These are phyloP conservation scores for Tilletia horrida DNA, from an alignment of 1,284 basidiomycete species.

Conservation along the genomic window DNA sequence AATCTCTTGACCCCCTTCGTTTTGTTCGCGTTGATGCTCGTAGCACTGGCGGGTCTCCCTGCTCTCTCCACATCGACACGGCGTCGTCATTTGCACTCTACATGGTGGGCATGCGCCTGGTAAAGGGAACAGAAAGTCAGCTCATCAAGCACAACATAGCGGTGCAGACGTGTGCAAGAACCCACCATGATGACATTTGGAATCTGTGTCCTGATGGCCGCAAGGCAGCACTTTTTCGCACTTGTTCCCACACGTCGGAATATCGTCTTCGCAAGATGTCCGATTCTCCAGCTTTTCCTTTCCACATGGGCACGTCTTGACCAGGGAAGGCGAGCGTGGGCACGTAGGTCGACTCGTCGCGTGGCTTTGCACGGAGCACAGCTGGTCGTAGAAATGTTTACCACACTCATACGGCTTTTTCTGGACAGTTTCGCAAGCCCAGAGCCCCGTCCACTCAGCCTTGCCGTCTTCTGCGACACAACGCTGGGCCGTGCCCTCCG, in stretches of 20 bases:
- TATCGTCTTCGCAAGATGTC: slow-evolving; percentile 40
- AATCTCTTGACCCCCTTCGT: slow-evolving; percentile 37
- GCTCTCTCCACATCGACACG: slow-evolving; percentile 51
- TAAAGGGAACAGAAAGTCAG: neutral
- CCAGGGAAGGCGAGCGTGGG: slow-evolving; percentile 37
- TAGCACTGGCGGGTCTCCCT: slow-evolving; percentile 39
- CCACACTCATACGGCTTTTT: slow-evolving; percentile 43
- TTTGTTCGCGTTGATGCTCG: slow-evolving; percentile 34
- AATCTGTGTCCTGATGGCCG: slow-evolving; percentile 39
- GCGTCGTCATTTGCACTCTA: slow-evolving; percentile 36
- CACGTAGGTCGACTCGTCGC: slow-evolving; percentile 25
- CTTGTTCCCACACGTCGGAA: slow-evolving; percentile 41
- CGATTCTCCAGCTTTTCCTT: slow-evolving; percentile 32
- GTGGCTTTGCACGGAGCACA: slow-evolving; percentile 30
- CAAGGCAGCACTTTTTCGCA: slow-evolving; percentile 39
- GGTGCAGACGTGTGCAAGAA: neutral
- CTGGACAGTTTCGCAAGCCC: slow-evolving; percentile 38
- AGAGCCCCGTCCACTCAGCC: slow-evolving; percentile 32
- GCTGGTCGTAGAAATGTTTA: slow-evolving; percentile 36
- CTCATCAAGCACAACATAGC: too few relatives aligned
- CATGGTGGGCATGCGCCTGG: slow-evolving; percentile 43
- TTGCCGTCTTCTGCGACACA: slow-evolving; percentile 24
- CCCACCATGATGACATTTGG: slow-evolving; percentile 38
- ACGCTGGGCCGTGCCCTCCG: slow-evolving; percentile 28
- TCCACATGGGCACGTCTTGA: slow-evolving; percentile 49